Conservation (phyloP, 2,329 filamentous ascomycete species). For the Phoma herbarum region DNA sequence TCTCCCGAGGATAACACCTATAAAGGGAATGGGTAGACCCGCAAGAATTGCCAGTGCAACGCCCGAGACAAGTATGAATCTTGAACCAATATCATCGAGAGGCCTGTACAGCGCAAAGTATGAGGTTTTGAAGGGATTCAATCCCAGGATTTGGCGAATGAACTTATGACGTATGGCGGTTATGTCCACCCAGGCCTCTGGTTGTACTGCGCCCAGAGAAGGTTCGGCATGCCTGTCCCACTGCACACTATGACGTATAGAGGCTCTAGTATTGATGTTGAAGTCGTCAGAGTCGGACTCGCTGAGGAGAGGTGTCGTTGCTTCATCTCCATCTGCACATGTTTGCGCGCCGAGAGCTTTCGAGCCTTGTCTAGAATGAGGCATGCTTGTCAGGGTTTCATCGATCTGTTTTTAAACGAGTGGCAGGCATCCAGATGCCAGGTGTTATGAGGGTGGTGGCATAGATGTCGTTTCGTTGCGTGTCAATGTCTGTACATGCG, state of each 20-base stretch:
- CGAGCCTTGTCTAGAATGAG: conserved; percentile 15
- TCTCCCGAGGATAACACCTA: conserved; percentile 64
- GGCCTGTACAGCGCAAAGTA: conserved; percentile 60
- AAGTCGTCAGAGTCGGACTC: conserved; percentile 32
- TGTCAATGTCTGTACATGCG: background rate
- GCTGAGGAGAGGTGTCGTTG: conserved; percentile 30
- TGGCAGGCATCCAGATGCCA: conserved; percentile 5
- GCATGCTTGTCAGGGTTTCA: conserved; percentile 16
- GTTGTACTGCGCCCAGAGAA: conserved; percentile 48
- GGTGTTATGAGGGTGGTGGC: conserved; percentile 2
- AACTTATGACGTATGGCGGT: conserved; percentile 44
- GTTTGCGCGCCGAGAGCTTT: conserved; percentile 14
- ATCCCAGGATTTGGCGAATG: conserved; percentile 52
- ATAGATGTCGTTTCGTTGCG: conserved; percentile 4
- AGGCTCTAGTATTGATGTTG: conserved; percentile 25
- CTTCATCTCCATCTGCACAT: conserved; percentile 26
- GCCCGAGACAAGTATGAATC: conserved; percentile 46
- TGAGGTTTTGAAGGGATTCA: conserved; percentile 58
- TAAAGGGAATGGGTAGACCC: conserved; percentile 56
- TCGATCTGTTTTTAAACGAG: conserved; percentile 4
- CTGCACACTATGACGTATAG: conserved; percentile 35
- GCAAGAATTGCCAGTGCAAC: conserved; percentile 54
- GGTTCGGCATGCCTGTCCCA: conserved; percentile 48
- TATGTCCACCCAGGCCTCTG: conserved; percentile 42
- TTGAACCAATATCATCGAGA: conserved; percentile 53